A percentile compares a stretch with the other conserved stretches of the same genome.
Conservation (phyloP, 345 rosid species). For the rapeseed (Brassica napus) region DNA sequence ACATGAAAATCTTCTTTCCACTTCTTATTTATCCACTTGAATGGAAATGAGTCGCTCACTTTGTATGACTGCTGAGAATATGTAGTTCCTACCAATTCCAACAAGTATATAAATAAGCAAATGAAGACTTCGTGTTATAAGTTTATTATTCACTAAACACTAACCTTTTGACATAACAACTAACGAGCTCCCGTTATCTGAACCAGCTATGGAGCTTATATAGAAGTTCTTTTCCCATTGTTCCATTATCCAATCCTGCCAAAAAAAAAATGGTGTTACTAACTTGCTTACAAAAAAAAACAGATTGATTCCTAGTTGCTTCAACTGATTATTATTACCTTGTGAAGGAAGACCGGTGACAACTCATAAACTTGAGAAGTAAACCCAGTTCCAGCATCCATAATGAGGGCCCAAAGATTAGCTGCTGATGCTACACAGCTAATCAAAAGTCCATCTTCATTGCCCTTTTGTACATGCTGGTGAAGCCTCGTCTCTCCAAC, state of each 20-base stretch:
- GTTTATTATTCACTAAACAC: not conserved
- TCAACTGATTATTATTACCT: conserved; percentile 52
- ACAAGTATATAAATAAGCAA: not conserved
- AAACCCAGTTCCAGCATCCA: conserved; percentile 99
- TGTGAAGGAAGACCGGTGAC: conserved; percentile 80
- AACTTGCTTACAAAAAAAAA: not conserved
- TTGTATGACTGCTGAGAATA: conserved; percentile 94
- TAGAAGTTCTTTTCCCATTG: conserved; percentile 97
- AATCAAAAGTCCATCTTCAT: conserved; percentile 80
- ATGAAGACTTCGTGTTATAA: not conserved
- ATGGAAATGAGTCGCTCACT: conserved; percentile 92
- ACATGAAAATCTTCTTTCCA: conserved; percentile 96
- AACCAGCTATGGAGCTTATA: conserved; percentile 84
- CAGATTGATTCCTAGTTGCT: conserved; percentile 1
- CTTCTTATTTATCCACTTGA: conserved; percentile 93
- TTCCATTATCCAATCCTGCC: conserved; percentile 98
- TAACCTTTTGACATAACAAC: conserved; percentile 98
- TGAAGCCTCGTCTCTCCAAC: conserved; percentile 74
- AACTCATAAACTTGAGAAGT: conserved; percentile 82
- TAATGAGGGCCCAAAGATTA: conserved; percentile 95
- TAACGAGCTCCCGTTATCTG: conserved; percentile 79
- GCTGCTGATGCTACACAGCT: conserved; percentile 87
- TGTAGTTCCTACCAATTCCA: conserved; percentile 56
- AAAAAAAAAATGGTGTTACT: not conserved
- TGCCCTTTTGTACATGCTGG: conserved; percentile 88